phyloP scores from a whole-genome alignment of 1,139 yeast genomes.

The Taphrina sp. region DNA sequence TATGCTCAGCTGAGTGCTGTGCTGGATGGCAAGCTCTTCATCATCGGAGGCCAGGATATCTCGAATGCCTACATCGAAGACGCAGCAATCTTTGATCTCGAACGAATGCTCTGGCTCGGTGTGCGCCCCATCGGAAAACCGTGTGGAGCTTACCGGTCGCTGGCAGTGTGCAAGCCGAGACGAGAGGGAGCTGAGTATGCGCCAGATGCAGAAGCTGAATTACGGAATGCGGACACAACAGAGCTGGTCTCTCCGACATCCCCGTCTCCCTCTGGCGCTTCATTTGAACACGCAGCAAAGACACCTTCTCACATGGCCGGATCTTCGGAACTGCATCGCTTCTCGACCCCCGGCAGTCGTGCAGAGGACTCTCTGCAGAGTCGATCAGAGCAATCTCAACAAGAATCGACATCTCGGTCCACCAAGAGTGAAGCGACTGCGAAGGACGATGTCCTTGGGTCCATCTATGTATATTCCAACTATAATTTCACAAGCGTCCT shows the following conservation, averaged over 20 bases:
- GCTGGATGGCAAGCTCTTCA: conserved; percentile 33
- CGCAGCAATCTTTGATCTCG: conserved; percentile 34
- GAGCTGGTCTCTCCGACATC: conserved; percentile 10
- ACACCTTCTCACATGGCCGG: not conserved
- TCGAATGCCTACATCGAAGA: conserved; percentile 37
- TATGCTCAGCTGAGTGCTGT: conserved; percentile 39
- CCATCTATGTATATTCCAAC: conserved; percentile 37
- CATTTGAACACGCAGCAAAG: not conserved
- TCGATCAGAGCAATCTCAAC: conserved; percentile 1
- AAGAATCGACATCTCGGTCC: not conserved
- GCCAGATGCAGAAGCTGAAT: not conserved
- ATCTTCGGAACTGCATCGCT: not conserved
- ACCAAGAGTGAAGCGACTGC: not conserved
- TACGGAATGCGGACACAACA: conserved; percentile 3
- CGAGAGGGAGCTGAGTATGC: not conserved
- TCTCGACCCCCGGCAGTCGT: not conserved
- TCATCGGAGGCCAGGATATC: conserved; percentile 39
- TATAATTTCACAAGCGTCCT: conserved; percentile 33
- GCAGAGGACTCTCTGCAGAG: not conserved
- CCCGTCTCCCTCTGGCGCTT: not conserved
- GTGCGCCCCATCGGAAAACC: conserved; percentile 27
- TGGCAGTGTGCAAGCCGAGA: conserved; percentile 4
- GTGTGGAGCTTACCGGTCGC: conserved; percentile 38
- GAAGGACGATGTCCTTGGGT: not conserved
- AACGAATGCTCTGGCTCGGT: conserved; percentile 33